Evolutionary conservation across 805 yeast genomes (phyloP).

Genomic region (Saturnispora sanitii): DNA sequence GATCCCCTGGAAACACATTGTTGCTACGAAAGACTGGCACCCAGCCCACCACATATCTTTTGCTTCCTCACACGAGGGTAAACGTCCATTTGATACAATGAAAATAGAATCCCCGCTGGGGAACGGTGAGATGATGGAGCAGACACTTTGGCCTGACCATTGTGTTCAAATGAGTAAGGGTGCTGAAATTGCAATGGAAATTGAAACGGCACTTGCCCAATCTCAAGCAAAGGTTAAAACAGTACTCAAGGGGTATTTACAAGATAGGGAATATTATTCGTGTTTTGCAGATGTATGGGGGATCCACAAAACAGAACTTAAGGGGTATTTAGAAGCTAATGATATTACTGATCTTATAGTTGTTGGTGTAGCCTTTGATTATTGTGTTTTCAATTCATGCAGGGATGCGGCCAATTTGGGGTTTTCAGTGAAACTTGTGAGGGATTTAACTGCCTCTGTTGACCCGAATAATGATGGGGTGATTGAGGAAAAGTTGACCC

Average conservation of each 20-base stretch:
- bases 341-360: slow-evolving; percentile 52
- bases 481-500: slow-evolving; percentile 25
- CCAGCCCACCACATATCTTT: slow-evolving; percentile 72
- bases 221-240: slow-evolving; percentile 25
- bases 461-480: slow-evolving; percentile 30
- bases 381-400: slow-evolving; percentile 74
- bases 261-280: slow-evolving; percentile 77
- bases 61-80: slow-evolving; percentile 51
- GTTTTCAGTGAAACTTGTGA: slow-evolving; percentile 51
- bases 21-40: slow-evolving; percentile 86
- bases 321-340: slow-evolving; percentile 34
- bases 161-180: slow-evolving; percentile 71
- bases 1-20: slow-evolving; percentile 48
- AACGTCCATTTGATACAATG: slow-evolving; percentile 40
- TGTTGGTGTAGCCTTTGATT: slow-evolving; percentile 82
- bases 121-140: slow-evolving; percentile 26
- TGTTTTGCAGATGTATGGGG: slow-evolving; percentile 79
- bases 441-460: slow-evolving; percentile 48
- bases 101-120: slow-evolving; percentile 42
- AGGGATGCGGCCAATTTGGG: slow-evolving; percentile 56
- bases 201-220: slow-evolving; percentile 29
- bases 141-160: slow-evolving; percentile 83
- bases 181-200: slow-evolving; percentile 45
- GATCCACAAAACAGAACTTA: slow-evolving; percentile 57
- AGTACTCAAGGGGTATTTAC: slow-evolving; percentile 62